Conservation (phyloP, 768 basidiomycete genomes). For the Rhodocollybia butyracea region DNA sequence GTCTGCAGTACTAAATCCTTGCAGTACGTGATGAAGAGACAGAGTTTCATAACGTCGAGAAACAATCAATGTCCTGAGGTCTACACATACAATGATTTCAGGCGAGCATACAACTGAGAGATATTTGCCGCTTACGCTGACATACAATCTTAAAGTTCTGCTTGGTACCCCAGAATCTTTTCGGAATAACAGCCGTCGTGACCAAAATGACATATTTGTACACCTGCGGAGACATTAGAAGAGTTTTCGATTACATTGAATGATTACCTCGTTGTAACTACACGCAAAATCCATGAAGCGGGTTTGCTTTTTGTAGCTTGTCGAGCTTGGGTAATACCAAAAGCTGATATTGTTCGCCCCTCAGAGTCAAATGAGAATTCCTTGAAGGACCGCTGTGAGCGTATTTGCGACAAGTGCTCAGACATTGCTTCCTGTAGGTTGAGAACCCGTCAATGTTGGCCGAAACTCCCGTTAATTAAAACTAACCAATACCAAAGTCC, state of each 20-base stretch:
- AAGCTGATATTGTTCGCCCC: conserved; percentile 41
- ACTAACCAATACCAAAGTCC: conserved; percentile 59
- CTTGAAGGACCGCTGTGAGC: conserved; percentile 44
- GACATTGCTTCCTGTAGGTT: conserved; percentile 75
- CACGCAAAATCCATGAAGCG: conserved; percentile 79
- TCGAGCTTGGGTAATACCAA: conserved; percentile 46
- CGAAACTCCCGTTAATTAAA: too few relatives aligned
- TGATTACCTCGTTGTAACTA: conserved; percentile 54
- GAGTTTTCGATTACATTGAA: neutral
- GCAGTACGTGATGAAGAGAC: conserved; percentile 71
- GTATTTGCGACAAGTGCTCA: conserved; percentile 54
- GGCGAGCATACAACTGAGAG: neutral
- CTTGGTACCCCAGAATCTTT: conserved; percentile 73
- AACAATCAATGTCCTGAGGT: conserved; percentile 68
- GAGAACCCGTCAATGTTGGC: too few relatives aligned
- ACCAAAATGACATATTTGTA: conserved; percentile 61
- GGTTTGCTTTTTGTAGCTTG: conserved; percentile 55
- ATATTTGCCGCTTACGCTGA: conserved; percentile 38
- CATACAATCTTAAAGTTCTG: conserved; percentile 60
- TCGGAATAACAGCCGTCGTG: conserved; percentile 70
- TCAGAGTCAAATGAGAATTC: conserved; percentile 53
- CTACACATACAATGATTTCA: conserved; percentile 32
- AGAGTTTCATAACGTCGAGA: conserved; percentile 80
- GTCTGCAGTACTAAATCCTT: conserved; percentile 68
- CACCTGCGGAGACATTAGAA: conserved; percentile 43